Evolutionary conservation across 1,284 basidiomycete genomes (phyloP).

Genomic region (Malassezia globosa): DNA sequence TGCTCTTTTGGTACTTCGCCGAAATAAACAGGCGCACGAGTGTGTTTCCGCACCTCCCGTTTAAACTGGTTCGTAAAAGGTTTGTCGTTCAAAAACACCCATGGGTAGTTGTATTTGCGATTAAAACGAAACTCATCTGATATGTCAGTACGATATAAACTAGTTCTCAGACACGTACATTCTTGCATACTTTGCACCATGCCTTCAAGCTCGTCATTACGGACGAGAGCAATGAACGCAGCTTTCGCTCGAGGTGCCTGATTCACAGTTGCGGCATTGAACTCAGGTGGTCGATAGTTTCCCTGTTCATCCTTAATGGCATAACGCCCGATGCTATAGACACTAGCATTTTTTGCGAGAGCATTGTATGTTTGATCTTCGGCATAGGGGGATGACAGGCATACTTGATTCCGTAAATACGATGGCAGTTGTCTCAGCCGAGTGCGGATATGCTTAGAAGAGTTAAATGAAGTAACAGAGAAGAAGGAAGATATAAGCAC

Average conservation of each 20-base stretch:
- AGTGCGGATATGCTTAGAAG: slow-evolving; percentile 5
- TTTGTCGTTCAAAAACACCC: slow-evolving; percentile 48
- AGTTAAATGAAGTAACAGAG: slow-evolving; percentile 8
- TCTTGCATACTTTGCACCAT: slow-evolving; percentile 33
- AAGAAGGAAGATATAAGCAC: slow-evolving; percentile 11
- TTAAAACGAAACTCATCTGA: slow-evolving; percentile 39
- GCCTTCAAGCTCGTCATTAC: slow-evolving; percentile 42
- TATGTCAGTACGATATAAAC: not conserved
- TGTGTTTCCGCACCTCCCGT: slow-evolving; percentile 30
- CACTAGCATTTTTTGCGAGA: slow-evolving; percentile 14
- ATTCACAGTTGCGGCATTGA: slow-evolving; percentile 33
- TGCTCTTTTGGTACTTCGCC: slow-evolving; percentile 68
- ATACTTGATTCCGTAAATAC: not conserved
- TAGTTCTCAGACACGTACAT: slow-evolving; percentile 2
- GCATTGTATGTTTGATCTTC: not conserved
- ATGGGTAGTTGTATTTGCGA: slow-evolving; percentile 46
- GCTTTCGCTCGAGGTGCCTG: slow-evolving; percentile 42
- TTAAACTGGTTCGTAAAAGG: slow-evolving; percentile 48
- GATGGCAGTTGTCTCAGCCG: slow-evolving; percentile 5
- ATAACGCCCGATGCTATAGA: slow-evolving; percentile 33
- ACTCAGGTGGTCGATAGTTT: slow-evolving; percentile 39
- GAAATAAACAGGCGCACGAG: slow-evolving; percentile 51
- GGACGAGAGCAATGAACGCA: slow-evolving; percentile 44
- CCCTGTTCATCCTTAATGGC: slow-evolving; percentile 33
- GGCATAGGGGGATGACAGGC: not conserved